Base-by-base conservation (phyloP, 192 early-diverging fungal species). In the Linnemannia zychae region DNA sequence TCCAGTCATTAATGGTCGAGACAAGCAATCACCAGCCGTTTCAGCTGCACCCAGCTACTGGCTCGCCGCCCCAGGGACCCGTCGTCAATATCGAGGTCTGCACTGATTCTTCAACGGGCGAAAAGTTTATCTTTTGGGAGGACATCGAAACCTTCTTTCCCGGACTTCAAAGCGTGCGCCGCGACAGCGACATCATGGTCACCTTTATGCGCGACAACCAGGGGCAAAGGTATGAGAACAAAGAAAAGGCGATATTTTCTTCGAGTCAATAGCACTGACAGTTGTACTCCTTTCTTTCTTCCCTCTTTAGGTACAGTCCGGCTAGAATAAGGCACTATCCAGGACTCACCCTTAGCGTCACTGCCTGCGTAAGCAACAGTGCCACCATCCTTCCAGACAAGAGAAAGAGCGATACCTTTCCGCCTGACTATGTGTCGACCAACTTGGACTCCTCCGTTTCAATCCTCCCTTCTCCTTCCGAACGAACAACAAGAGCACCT, bases 71-170 rank as follows among this genome's bases (percentile, higher is more conserved):
- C 4, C 57, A 16, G 12, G 28, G 53, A n/a, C 52, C 53, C 3
- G 20, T 57, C 17, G 46, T 69, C 22, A 69, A 74, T 57, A 74
- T 80, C 15, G 78, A 74, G 38, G 38, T 74, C 1, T 38, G 4
- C 3, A 57, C 12, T 1, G 66, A 74, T 36, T 6, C 49, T 33
- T 11, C 36, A 22, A 71, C 67, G 11, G 46, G 46, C 28, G 68
- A 75, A 37, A 75, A 52, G 9, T 81, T 31, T 48, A 36, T 81
- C 16, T 81, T 75, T 57, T 81, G 52, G 67, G 74, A 81, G 20
- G 74, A 81, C 34, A 71, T 75, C 53, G 53, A 81, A 17, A 75
- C 52, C 1, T 71, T 81, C 68, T 72, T 81, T 28, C 57, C 68
- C 17, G 31, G 74, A 17, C 47, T 44, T 17, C 49, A 49, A 15